Evolutionary conservation across 208 protist species (phyloP).

Genomic region (Strigomonas culicis): DNA sequence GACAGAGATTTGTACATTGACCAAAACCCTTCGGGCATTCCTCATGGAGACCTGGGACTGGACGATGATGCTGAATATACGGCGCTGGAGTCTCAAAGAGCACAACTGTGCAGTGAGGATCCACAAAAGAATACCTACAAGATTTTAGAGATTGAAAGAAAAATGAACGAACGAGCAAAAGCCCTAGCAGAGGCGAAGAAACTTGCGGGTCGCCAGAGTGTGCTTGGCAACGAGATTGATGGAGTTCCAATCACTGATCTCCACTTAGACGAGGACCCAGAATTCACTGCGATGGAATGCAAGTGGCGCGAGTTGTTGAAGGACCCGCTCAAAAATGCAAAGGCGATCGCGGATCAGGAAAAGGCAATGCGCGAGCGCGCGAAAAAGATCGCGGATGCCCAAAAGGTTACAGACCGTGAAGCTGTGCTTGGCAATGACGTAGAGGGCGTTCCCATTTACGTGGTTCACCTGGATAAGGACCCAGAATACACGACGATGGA

Average conservation of each 20-base stretch:
- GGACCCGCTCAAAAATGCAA: constrained; percentile 18
- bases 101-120: constrained; percentile 35
- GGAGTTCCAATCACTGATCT: constrained; percentile 23
- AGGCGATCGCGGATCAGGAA: constrained; percentile 50
- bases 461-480: constrained; percentile 64
- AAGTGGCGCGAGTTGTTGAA: constrained; percentile 15
- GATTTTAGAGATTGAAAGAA: constrained; percentile 22
- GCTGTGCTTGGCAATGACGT: constrained; percentile 14
- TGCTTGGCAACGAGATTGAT: constrained; percentile 17
- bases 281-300: constrained; percentile 28
- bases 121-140: constrained; percentile 18
- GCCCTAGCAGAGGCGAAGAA: constrained; percentile 41
- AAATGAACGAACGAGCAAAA: constrained; percentile 23
- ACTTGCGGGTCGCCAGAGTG: constrained; percentile 27
- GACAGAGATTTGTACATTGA: constrained; percentile 52
- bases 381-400: constrained; percentile 42
- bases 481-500: constrained; percentile 56
- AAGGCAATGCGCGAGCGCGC: constrained; percentile 58
- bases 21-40: constrained; percentile 45
- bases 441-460: constrained; percentile 48
- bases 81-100: constrained; percentile 53
- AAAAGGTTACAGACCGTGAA: constrained; percentile 48
- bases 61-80: constrained; percentile 53
- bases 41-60: constrained; percentile 36
- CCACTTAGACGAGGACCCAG: constrained; percentile 21